Evolutionary conservation across 768 basidiomycete genomes (phyloP).

Genomic region (Pleurotus platypus): DNA sequence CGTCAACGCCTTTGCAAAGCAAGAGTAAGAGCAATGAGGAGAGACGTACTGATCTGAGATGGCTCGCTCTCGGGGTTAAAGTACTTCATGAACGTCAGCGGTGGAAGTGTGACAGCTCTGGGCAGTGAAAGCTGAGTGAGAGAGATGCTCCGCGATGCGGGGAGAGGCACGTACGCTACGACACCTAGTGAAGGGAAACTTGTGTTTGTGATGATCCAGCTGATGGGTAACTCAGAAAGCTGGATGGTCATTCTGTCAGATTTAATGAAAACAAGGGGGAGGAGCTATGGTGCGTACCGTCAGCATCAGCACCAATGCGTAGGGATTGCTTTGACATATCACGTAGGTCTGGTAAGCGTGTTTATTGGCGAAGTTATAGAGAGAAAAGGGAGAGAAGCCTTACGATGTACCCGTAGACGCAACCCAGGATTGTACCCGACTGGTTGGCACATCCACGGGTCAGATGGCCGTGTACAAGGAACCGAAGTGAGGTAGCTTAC

Average conservation of each 20-base stretch:
- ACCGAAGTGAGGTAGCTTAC: conserved; percentile 19
- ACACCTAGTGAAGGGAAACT: conserved; percentile 35
- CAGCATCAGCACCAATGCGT: conserved; percentile 34
- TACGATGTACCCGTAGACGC: conserved; percentile 28
- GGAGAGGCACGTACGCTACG: conserved; percentile 33
- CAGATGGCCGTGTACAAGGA: background rate
- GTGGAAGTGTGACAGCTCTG: conserved; percentile 42
- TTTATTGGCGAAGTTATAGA: background rate
- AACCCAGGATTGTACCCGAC: conserved; percentile 30
- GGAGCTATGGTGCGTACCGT: conserved; percentile 24
- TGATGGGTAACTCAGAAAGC: conserved; percentile 41
- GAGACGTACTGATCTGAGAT: conserved; percentile 25
- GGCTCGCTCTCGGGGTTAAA: conserved; percentile 18
- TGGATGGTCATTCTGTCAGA: conserved; percentile 11
- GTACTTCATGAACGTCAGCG: conserved; percentile 31
- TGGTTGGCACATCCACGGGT: conserved; percentile 4
- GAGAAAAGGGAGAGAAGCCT: conserved; percentile 1
- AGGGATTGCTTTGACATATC: conserved; percentile 37
- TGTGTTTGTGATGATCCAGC: conserved; percentile 39
- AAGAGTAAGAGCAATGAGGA: background rate
- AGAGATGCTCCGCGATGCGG: background rate
- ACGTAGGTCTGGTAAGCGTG: conserved; percentile 27
- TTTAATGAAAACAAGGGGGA: background rate
- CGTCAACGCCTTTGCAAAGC: background rate
- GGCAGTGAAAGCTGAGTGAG: background rate